These are phyloP conservation scores for Globisporangium cederbergense DNA, from an alignment of 352 stramenopile species.

Conservation along the genomic window DNA sequence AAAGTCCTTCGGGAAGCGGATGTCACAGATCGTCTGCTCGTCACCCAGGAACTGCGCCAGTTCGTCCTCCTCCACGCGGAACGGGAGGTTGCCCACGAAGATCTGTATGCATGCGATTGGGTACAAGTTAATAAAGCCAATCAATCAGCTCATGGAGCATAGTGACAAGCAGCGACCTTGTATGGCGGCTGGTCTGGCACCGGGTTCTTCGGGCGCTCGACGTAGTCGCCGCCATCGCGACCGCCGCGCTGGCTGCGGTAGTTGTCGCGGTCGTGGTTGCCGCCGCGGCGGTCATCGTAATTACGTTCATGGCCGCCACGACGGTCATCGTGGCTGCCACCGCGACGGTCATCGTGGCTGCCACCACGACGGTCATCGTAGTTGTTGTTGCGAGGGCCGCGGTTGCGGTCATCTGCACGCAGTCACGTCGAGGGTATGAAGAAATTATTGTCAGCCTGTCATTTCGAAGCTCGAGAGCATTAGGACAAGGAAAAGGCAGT, in stretches of 20 bases:
- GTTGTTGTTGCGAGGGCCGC: slow-evolving; percentile 21
- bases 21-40: slow-evolving; percentile 50
- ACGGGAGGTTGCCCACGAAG: slow-evolving; percentile 82
- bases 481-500: background rate
- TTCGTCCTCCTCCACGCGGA: slow-evolving; percentile 63
- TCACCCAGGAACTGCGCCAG: slow-evolving; percentile 64
- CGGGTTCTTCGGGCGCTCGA: slow-evolving; percentile 64
- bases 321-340: slow-evolving; percentile 18
- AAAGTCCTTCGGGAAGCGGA: slow-evolving; percentile 66
- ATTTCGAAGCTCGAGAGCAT: too few relatives aligned
- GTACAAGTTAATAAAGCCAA: background rate
- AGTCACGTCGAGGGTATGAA: background rate
- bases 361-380: slow-evolving; percentile 22
- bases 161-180: slow-evolving; percentile 39
- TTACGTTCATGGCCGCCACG: slow-evolving; percentile 17
- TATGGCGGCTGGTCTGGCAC: slow-evolving; percentile 73
- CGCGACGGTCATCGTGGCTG: slow-evolving; percentile 20
- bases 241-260: slow-evolving; percentile 3
- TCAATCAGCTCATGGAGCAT: background rate
- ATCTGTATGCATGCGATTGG: slow-evolving; percentile 26
- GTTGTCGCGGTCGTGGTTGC: slow-evolving; percentile 12
- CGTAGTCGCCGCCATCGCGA: slow-evolving; percentile 14
- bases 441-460: background rate
- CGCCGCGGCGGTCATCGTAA: slow-evolving; percentile 11
- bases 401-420: slow-evolving; percentile 24